Percentiles rank a stretch among this genome's conserved stretches.
Evolutionary conservation across 129 eudicot species (phyloP).

Genomic region (Chrysanthemum seticuspe): DNA sequence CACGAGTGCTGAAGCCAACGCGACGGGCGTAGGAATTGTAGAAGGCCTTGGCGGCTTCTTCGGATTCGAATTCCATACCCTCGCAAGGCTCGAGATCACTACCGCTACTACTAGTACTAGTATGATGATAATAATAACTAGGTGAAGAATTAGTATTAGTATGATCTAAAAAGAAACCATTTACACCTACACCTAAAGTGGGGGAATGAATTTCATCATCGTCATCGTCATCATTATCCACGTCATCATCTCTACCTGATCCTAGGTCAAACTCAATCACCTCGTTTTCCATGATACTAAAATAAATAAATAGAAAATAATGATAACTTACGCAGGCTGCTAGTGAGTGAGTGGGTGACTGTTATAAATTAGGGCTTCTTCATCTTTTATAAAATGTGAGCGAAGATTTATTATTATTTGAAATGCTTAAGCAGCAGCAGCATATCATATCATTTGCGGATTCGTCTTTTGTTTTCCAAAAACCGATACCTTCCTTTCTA

Average conservation of each 20-base stretch:
- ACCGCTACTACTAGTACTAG: background rate
- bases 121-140: too few species aligned
- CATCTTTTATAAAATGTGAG: too few species aligned
- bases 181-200: conserved; percentile 15
- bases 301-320: background rate
- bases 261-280: conserved; percentile 53
- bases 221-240: conserved; percentile 32
- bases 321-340: too few species aligned
- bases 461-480: too few species aligned
- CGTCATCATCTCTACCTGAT: conserved; percentile 35
- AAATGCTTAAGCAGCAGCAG: too few species aligned
- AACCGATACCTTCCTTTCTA: too few species aligned
- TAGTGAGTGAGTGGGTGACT: too few species aligned
- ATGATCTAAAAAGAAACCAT: conserved; percentile 15
- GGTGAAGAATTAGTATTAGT: background rate
- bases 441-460: too few species aligned
- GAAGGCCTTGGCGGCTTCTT: conserved; percentile 64
- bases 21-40: conserved; percentile 58
- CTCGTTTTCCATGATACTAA: conserved; percentile 45
- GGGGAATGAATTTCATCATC: conserved; percentile 44
- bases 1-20: conserved; percentile 60
- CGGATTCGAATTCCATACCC: conserved; percentile 63
- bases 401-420: too few species aligned
- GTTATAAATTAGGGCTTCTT: too few species aligned
- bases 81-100: conserved; percentile 53